phyloP scores from a whole-genome alignment of 192 early-diverging fungal genomes.

The Lobosporangium transversale region DNA sequence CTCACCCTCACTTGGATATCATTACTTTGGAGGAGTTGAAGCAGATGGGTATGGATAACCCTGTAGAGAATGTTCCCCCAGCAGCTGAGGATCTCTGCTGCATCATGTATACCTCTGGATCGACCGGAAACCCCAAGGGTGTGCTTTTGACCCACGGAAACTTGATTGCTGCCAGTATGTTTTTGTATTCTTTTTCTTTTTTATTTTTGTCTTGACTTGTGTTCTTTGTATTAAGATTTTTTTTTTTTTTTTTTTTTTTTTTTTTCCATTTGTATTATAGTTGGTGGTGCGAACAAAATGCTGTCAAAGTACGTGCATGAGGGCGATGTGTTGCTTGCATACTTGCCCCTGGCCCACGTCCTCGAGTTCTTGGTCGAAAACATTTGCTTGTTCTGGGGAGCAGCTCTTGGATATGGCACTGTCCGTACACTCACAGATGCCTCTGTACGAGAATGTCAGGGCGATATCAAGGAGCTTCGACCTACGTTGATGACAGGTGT shows the following conservation, averaged over 20 bases:
- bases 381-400: constrained; percentile 67
- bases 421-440: constrained; percentile 74
- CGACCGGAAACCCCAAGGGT: constrained; percentile 92
- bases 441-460: constrained; percentile 69
- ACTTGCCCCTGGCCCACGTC: constrained; percentile 88
- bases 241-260: neutral
- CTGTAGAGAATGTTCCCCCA: constrained; percentile 67
- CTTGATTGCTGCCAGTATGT: constrained; percentile 73
- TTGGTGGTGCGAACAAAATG: constrained; percentile 63
- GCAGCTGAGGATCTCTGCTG: constrained; percentile 71
- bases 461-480: constrained; percentile 75
- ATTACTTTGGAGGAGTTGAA: constrained; percentile 71
- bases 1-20: constrained; percentile 43
- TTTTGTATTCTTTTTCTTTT: neutral
- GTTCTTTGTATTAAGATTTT: too few species aligned
- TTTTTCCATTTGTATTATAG: constrained; percentile 6
- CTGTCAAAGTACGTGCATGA: constrained; percentile 52
- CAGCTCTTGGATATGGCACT: constrained; percentile 69
- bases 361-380: constrained; percentile 86
- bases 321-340: constrained; percentile 73
- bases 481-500: constrained; percentile 83
- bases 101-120: constrained; percentile 91
- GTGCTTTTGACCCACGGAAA: constrained; percentile 84
- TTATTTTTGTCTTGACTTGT: too few species aligned
- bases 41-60: constrained; percentile 67